Evolutionary conservation across 768 basidiomycete species (phyloP), one percentile per base, ranked within the genome.

Genomic region (Leccinum uliginosum): DNA sequence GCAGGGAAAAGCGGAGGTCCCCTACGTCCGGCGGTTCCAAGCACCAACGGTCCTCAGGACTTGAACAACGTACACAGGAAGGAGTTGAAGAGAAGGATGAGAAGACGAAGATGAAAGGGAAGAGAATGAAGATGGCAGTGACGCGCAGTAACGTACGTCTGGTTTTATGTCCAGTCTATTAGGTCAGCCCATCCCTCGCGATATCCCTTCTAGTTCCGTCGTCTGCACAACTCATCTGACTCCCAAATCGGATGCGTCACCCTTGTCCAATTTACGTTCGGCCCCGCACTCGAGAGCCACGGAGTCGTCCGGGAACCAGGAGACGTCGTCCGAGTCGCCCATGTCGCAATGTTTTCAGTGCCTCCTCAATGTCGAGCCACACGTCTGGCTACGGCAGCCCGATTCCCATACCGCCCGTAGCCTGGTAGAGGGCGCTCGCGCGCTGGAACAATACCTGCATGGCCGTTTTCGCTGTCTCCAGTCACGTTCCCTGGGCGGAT

Each of bases 141-240:
- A 76, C 40, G 85, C 85, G 0, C 80, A 84, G 4, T 83, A 82
- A 43, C 79, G 84, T 15, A 86, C 83, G 4, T 90, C 89, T 0
- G 88, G 84, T n/a, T 93, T 91, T 7, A 84, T 93, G 85, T 93
- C 91, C 3, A 89, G 87, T 59, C 80, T 93, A 29, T 29, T 29
- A 6, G 91, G 91, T 3, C 85, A 87, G 23, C 91, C 89, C 1
- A 78, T 93, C 52, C 74, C 34, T 84, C 87, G 23, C 80, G 85
- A 0, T 87, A 86, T 65, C 88, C 87, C 10, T 88, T 89, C 78
- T 77, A 82, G 53, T 81, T 82, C 71, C 83, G 85, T 21, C 78
- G 78, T 2, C 67, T 68, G 1, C 68, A 69, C 38, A 58, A 78
- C 79, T 8, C 77, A 72, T 56, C 67, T 73, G 11, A 69, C 76